Conservation (phyloP, 306 rosid genomes). For the Pueraria montana region DNA sequence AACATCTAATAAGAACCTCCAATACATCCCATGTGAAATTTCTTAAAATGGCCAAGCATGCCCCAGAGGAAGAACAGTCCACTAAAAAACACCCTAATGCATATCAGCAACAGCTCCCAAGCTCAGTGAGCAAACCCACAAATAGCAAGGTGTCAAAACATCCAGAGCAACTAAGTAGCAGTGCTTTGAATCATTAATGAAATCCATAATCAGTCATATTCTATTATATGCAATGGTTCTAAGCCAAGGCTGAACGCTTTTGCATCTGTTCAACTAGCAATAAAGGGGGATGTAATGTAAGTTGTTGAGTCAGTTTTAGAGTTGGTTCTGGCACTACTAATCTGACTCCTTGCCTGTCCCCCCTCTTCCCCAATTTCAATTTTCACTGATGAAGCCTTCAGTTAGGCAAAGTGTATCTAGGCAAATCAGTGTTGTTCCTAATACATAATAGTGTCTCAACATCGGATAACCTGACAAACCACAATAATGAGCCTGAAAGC, state of each 20-base stretch:
- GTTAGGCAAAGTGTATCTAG: neutral
- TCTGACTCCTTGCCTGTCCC: neutral
- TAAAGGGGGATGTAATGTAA: neutral
- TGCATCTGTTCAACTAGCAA: neutral
- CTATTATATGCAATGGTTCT: neutral
- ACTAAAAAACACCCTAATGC: no score
- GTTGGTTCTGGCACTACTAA: neutral
- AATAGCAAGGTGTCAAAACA: no score
- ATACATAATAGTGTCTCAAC: neutral
- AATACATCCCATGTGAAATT: no score
- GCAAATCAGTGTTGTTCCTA: neutral
- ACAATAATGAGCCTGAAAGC: neutral
- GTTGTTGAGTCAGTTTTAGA: neutral
- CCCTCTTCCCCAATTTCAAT: neutral
- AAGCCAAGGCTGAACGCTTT: neutral
- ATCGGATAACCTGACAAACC: neutral
- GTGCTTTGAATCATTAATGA: neutral
- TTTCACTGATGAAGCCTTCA: neutral
- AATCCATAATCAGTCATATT: neutral
- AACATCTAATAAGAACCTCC: no score
- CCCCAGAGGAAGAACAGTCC: no score
- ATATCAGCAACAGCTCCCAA: no score
- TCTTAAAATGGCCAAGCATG: no score
- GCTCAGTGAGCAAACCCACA: no score
- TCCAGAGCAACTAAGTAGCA: no score